These are phyloP conservation scores for Suillus plorans DNA, from an alignment of 768 basidiomycete species.

Conservation along the genomic window DNA sequence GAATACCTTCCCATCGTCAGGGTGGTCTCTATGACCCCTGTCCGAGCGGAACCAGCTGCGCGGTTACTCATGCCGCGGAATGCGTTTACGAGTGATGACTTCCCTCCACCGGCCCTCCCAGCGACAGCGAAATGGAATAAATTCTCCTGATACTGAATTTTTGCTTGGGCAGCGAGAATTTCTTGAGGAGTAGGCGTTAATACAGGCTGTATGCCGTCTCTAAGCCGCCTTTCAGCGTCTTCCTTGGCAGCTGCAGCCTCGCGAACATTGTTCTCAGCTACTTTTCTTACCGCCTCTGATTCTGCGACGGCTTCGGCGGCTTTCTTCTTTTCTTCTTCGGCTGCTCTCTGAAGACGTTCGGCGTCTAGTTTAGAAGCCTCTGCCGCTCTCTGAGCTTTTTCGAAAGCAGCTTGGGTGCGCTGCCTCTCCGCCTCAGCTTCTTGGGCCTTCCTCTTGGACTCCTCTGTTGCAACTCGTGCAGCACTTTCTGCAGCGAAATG, in stretches of 20 bases:
- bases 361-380: not conserved
- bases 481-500: not conserved
- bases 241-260: conserved; percentile 6
- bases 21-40: conserved; percentile 27
- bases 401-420: not conserved
- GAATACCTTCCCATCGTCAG: conserved; percentile 18
- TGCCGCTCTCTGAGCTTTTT: not conserved
- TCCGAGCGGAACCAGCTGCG: conserved; percentile 18
- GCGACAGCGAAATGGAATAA: conserved; percentile 28
- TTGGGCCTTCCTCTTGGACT: not conserved
- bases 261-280: not conserved
- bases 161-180: conserved; percentile 5
- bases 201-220: conserved; percentile 16
- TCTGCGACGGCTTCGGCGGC: conserved; percentile 1
- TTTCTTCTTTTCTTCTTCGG: conserved; percentile 7
- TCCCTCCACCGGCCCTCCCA: conserved; percentile 26
- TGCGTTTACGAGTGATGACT: conserved; percentile 31
- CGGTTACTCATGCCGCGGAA: conserved; percentile 24
- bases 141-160: conserved; percentile 16
- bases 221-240: conserved; percentile 9
- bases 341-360: not conserved
- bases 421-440: not conserved
- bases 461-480: not conserved
- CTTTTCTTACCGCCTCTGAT: not conserved
- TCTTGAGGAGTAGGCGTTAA: conserved; percentile 18